Evolutionary conservation across 768 basidiomycete species (phyloP).

Genomic region (Cantharellus cinnabarinus): DNA sequence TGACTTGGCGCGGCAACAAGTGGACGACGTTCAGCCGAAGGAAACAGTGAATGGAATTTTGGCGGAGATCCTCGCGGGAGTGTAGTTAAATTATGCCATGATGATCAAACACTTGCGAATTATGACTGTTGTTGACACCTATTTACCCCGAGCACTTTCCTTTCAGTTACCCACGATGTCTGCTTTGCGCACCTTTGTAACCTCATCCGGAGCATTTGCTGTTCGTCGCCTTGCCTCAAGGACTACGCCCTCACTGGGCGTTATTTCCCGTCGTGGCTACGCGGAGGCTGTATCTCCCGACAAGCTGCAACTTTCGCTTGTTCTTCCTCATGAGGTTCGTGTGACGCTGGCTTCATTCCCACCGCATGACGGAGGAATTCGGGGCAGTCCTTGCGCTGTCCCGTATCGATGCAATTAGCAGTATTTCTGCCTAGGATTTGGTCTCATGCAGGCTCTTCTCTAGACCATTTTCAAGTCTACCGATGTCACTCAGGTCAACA

Average conservation of each 20-base stretch:
- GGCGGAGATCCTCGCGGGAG: no score
- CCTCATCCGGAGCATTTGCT: slow-evolving; percentile 6
- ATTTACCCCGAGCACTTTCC: not conserved
- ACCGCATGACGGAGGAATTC: not conserved
- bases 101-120: no score
- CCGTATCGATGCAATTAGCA: slow-evolving; percentile 3
- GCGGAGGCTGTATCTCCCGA: slow-evolving; percentile 55
- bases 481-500: slow-evolving; percentile 91
- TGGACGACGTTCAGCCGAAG: no score
- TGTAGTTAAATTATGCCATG: no score
- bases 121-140: not conserved
- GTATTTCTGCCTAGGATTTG: not conserved
- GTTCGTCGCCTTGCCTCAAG: not conserved
- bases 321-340: slow-evolving; percentile 83
- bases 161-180: slow-evolving; percentile 23
- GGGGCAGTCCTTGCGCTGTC: not conserved
- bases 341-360: slow-evolving; percentile 5
- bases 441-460: not conserved
- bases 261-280: slow-evolving; percentile 58
- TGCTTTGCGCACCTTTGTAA: slow-evolving; percentile 6
- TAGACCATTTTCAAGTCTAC: slow-evolving; percentile 79
- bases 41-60: no score
- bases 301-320: slow-evolving; percentile 83
- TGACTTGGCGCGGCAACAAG: no score
- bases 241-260: slow-evolving; percentile 7